phyloP scores from a whole-genome alignment of 345 rosid genomes.

The Euphorbia lathyris region DNA sequence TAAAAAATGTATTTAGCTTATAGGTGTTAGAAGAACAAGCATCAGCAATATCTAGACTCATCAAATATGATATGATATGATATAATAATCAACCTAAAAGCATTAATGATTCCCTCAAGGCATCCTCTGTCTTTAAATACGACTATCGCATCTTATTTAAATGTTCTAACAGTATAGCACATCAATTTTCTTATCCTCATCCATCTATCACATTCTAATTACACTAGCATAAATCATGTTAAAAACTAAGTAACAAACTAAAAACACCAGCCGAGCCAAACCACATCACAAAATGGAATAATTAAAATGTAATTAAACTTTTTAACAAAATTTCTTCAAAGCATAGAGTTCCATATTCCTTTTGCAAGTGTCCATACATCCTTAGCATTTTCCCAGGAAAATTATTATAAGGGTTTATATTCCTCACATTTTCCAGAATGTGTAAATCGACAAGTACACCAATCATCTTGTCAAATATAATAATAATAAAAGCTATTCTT shows the following conservation, averaged over 20 bases:
- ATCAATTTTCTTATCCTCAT: neutral
- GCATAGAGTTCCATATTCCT: neutral
- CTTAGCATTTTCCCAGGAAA: neutral
- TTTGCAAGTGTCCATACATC: neutral
- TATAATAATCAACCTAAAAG: neutral
- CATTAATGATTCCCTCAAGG: neutral
- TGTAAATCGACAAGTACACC: neutral
- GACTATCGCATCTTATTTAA: neutral
- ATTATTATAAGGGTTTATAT: neutral
- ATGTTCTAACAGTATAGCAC: neutral
- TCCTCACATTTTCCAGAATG: neutral
- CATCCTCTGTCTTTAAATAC: neutral
- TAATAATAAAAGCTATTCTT: too few species aligned
- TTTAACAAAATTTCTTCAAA: neutral
- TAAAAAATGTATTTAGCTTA: neutral
- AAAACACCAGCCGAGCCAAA: too few species aligned
- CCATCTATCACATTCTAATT: neutral
- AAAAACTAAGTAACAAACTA: too few species aligned
- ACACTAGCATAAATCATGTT: neutral
- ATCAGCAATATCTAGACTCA: too few species aligned
- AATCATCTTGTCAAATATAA: too few species aligned
- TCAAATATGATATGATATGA: too few species aligned
- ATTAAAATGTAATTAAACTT: neutral
- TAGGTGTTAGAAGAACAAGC: neutral
- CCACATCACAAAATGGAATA: neutral